Evolutionary conservation across 495 filamentous ascomycete species (phyloP).

Genomic region (Neurospora discreta): DNA sequence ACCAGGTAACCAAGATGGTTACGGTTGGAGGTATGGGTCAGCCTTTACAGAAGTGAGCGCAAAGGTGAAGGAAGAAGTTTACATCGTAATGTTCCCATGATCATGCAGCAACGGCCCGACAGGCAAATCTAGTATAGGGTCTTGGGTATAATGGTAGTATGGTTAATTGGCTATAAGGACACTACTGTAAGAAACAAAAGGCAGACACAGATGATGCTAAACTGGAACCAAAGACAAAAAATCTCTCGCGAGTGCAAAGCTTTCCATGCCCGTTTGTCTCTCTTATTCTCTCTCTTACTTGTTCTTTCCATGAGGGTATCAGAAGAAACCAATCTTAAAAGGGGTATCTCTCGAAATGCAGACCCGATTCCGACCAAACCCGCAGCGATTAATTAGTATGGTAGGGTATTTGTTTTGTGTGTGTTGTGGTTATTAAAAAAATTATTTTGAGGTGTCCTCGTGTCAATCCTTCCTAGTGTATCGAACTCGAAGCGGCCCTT

Average conservation of each 20-base stretch:
- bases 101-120: neutral
- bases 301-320: conserved; percentile 23
- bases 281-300: neutral
- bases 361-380: conserved; percentile 40
- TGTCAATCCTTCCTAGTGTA: conserved; percentile 7
- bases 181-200: neutral
- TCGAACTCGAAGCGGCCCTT: conserved; percentile 5
- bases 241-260: neutral
- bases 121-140: neutral
- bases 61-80: neutral
- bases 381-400: conserved; percentile 24
- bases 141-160: neutral
- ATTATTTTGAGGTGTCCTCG: conserved; percentile 14
- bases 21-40: conserved; percentile 69
- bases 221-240: neutral
- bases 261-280: neutral
- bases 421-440: conserved; percentile 12
- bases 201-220: neutral
- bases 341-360: conserved; percentile 46
- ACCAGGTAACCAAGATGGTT: conserved; percentile 76
- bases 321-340: conserved; percentile 38
- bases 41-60: conserved; percentile 31
- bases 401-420: conserved; percentile 14
- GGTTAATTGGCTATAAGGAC: neutral
- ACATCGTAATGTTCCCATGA: neutral